A percentile compares a stretch with the other conserved stretches of the same genome.
These are phyloP conservation scores for Mariannaea sp. DNA, from an alignment of 2,329 filamentous ascomycete genomes.

Conservation along the genomic window DNA sequence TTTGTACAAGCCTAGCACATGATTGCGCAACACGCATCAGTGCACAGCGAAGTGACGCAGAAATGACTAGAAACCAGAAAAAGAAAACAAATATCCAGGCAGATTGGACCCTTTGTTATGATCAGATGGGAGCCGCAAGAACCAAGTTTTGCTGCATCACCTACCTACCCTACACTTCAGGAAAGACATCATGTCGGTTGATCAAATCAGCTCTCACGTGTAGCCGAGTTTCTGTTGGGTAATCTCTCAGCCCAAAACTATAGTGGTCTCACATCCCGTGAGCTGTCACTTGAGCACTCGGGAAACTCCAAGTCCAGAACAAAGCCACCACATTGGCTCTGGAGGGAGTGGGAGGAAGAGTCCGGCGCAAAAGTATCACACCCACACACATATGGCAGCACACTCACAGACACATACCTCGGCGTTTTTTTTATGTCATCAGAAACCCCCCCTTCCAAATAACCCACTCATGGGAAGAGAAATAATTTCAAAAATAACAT, in stretches of 20 bases:
- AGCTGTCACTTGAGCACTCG: constrained; percentile 1
- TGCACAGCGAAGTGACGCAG: too few species aligned
- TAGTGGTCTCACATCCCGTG: constrained; percentile 10
- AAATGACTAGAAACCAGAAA: too few species aligned
- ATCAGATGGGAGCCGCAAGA: too few species aligned
- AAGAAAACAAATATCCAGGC: too few species aligned
- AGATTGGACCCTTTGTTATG: too few species aligned
- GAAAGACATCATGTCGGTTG: not conserved
- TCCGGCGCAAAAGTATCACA: not conserved
- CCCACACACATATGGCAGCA: not conserved
- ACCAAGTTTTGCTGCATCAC: not conserved
- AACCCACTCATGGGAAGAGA: not conserved
- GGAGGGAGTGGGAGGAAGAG: not conserved
- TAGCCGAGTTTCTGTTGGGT: not conserved
- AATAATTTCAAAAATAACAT: not conserved
- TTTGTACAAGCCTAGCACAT: too few species aligned
- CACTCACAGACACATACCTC: not conserved
- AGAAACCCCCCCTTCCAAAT: not conserved
- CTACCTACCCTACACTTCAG: constrained; percentile 1
- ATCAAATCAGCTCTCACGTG: not conserved
- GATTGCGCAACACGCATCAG: too few species aligned
- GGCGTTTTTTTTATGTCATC: constrained; percentile 4
- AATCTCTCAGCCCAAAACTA: not conserved
- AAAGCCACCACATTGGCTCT: not conserved
- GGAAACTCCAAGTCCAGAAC: not conserved